Evolutionary conservation across 257 asterid species (phyloP).

Genomic region (Craterostigma plantagineum): DNA sequence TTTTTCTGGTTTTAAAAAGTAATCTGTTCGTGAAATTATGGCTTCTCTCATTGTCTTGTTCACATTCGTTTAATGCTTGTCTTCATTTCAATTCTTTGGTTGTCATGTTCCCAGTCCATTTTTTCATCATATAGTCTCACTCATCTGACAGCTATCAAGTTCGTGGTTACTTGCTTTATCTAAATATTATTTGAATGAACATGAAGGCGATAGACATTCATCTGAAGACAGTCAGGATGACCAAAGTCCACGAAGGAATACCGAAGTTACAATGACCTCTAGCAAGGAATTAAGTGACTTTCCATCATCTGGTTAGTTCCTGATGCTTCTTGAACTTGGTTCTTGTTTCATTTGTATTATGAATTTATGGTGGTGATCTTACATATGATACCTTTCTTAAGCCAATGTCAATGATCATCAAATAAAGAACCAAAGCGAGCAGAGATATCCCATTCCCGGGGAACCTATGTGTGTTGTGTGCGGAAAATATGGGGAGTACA

Average conservation of each 20-base stretch:
- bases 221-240: slow-evolving; percentile 26
- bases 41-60: too few relatives aligned
- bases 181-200: slow-evolving; percentile 1
- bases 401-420: slow-evolving; percentile 21
- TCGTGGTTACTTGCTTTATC: too few relatives aligned
- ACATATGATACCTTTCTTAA: slow-evolving; percentile 14
- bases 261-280: slow-evolving; percentile 10
- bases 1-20: neutral
- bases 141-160: too few relatives aligned
- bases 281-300: slow-evolving; percentile 14
- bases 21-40: too few relatives aligned
- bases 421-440: slow-evolving; percentile 42
- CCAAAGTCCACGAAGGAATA: slow-evolving; percentile 12
- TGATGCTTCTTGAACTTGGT: neutral
- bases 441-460: slow-evolving; percentile 66
- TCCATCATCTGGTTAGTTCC: slow-evolving; percentile 27
- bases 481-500: slow-evolving; percentile 81
- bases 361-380: slow-evolving; percentile 2
- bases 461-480: slow-evolving; percentile 68
- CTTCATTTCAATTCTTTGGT: too few relatives aligned
- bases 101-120: too few relatives aligned
- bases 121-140: too few relatives aligned
- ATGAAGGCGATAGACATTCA: slow-evolving; percentile 40
- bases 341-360: slow-evolving; percentile 3
- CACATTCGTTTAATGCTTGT: too few relatives aligned